Evolutionary conservation across 352 stramenopile species (phyloP).

Genomic region (Thalassiosira sp.): DNA sequence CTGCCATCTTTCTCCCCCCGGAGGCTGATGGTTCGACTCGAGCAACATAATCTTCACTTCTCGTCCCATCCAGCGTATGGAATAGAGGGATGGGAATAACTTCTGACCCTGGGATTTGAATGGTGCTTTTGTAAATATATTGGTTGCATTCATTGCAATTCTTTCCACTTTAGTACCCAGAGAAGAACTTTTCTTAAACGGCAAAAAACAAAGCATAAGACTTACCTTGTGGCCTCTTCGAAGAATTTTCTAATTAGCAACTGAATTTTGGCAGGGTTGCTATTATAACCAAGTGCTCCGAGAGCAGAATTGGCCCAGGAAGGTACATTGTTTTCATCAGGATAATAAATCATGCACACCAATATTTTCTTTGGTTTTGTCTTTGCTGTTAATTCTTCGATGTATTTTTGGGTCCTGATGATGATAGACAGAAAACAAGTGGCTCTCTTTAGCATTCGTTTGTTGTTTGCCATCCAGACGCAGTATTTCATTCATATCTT

Average conservation of each 20-base stretch:
- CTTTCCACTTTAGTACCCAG: no score
- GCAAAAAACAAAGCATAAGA: background rate
- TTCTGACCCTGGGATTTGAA: constrained; percentile 63
- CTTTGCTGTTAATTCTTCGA: constrained; percentile 69
- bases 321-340: constrained; percentile 65
- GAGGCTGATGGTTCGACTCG: constrained; percentile 74
- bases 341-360: constrained; percentile 84
- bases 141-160: background rate
- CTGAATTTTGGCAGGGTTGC: constrained; percentile 71
- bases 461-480: background rate
- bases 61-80: constrained; percentile 73
- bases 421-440: background rate
- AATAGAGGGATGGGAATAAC: constrained; percentile 79
- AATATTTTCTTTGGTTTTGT: constrained; percentile 79
- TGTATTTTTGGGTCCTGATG: constrained; percentile 62
- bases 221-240: constrained; percentile 69
- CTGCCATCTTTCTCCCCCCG: constrained; percentile 80
- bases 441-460: background rate
- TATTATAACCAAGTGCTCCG: constrained; percentile 72
- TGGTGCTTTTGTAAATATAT: constrained; percentile 40
- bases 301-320: constrained; percentile 75
- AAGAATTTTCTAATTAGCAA: constrained; percentile 75
- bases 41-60: constrained; percentile 72
- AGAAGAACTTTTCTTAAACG: no score
- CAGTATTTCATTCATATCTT: no score